phyloP scores from a whole-genome alignment of 805 yeast species.

The Metschnikowia noctiluminum region DNA sequence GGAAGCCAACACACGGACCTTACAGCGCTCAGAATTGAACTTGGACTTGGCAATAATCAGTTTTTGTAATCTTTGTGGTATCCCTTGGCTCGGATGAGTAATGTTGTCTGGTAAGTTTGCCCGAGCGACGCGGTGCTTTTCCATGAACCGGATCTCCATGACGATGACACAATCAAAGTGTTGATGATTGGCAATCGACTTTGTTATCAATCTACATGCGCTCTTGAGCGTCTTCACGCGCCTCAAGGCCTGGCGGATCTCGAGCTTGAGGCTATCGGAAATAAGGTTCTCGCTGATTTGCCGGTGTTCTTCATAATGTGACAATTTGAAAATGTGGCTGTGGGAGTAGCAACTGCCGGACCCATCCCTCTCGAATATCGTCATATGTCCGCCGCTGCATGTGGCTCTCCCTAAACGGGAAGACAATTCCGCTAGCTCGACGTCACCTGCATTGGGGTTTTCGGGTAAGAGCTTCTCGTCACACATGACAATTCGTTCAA shows the following conservation, averaged over 20 bases:
- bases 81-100: constrained; percentile 7
- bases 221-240: constrained; percentile 38
- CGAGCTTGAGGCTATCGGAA: constrained; percentile 1
- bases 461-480: constrained; percentile 6
- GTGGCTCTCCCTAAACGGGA: constrained; percentile 57
- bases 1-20: constrained; percentile 46
- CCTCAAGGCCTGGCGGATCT: constrained; percentile 25
- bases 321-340: constrained; percentile 44
- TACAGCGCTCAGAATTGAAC: constrained; percentile 4
- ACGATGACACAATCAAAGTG: constrained; percentile 46
- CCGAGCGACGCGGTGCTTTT: constrained; percentile 26
- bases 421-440: constrained; percentile 30
- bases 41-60: constrained; percentile 5
- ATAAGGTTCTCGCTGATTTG: constrained; percentile 3
- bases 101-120: neutral
- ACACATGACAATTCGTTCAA: constrained; percentile 14
- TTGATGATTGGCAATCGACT: constrained; percentile 31
- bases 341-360: constrained; percentile 60
- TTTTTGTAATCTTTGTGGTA: constrained; percentile 5
- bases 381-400: constrained; percentile 34
- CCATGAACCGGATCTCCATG: constrained; percentile 50
- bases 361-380: constrained; percentile 61
- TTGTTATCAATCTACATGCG: constrained; percentile 43
- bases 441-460: constrained; percentile 13
- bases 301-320: constrained; percentile 18